phyloP scores from a whole-genome alignment of 768 basidiomycete species.

The Agrocybe praecox region DNA sequence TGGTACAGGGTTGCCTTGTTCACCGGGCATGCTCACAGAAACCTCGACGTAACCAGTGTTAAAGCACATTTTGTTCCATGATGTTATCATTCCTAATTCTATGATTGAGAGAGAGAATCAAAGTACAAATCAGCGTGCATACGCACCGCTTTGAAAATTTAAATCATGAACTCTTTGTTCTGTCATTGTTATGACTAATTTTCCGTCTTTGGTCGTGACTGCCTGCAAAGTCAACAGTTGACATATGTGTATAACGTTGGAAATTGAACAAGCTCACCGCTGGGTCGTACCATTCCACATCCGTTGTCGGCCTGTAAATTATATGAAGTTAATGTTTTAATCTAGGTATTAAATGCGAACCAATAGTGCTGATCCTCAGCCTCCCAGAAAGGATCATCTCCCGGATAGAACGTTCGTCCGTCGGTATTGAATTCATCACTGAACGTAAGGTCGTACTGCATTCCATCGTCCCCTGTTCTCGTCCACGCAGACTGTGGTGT shows the following conservation, averaged over 20 bases:
- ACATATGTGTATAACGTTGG: not conserved
- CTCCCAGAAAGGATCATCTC: slow-evolving; percentile 88
- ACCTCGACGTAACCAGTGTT: slow-evolving; percentile 91
- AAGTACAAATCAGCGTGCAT: not conserved
- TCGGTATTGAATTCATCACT: slow-evolving; percentile 72
- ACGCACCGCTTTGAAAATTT: slow-evolving; percentile 79
- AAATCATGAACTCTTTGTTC: slow-evolving; percentile 74
- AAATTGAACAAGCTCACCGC: slow-evolving; percentile 38
- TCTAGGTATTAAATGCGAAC: slow-evolving; percentile 34
- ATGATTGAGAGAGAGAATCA: slow-evolving; percentile 26
- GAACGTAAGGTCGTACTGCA: slow-evolving; percentile 81
- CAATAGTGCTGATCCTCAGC: slow-evolving; percentile 88
- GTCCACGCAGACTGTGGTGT: slow-evolving; percentile 64
- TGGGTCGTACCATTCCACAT: slow-evolving; percentile 87
- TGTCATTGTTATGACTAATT: slow-evolving; percentile 79
- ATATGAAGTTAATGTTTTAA: not conserved
- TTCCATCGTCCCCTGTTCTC: slow-evolving; percentile 73
- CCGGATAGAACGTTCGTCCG: slow-evolving; percentile 71
- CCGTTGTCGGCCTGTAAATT: slow-evolving; percentile 58
- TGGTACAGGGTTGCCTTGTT: slow-evolving; percentile 40
- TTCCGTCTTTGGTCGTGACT: slow-evolving; percentile 76
- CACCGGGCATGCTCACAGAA: slow-evolving; percentile 74
- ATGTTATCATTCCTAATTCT: slow-evolving; percentile 65
- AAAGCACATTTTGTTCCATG: slow-evolving; percentile 97
- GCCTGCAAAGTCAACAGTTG: slow-evolving; percentile 34